Base-by-base conservation (phyloP, 2,329 filamentous ascomycete genomes). In the Paecilomyces dactylethromorphus region DNA sequence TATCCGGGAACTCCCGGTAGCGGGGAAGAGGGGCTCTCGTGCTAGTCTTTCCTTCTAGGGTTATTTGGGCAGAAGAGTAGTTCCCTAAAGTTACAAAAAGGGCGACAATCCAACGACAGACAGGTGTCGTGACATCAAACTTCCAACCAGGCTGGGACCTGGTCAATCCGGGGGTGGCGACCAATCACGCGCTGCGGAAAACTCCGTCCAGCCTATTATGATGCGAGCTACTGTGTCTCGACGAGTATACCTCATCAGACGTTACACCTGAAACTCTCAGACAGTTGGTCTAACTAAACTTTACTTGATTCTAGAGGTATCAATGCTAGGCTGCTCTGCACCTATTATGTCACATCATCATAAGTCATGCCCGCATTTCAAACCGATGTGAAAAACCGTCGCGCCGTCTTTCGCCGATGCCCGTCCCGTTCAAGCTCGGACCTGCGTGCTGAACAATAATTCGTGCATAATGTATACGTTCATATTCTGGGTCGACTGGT, bases 401-500 rank as follows among this genome's bases (percentile, higher is more conserved):
- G 58, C 65, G 66, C 68, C 68, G 60, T 65, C 63, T 61, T 71
- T 70, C 68, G 65, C 69, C 68, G 61, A 68, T 66, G 64, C 62
- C 66, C 65, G 70, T 69, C 66, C 66, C 63, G 60, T 59, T 24
- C 50, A 52, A 52, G 50, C 26, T 29, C 22, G 50, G 50, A 26
- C 26, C 50, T n/a, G 26, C 50, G 26, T 12, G 50, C 50, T 52
- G 50, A 52, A 52, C 50, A 29, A 52, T 52, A 52, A 18, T 45
- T 52, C 21, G 50, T 21, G 21, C 50, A n/a, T 45, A 45, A 45
- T 45, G n/a, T 45, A 29, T 52, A 11, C 50, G 22, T 29, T 52
- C 50, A 52, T 22, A 52, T 52, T 29, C 50, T 52, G 50, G 50
- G 21, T 24, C 50, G 50, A 52, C 21, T 52, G 15, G 21, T 3